A percentile compares a stretch with the other conserved stretches of the same genome.
These are phyloP conservation scores for Aspergillus hortae DNA, from an alignment of 2,329 filamentous ascomycete species.

Conservation along the genomic window DNA sequence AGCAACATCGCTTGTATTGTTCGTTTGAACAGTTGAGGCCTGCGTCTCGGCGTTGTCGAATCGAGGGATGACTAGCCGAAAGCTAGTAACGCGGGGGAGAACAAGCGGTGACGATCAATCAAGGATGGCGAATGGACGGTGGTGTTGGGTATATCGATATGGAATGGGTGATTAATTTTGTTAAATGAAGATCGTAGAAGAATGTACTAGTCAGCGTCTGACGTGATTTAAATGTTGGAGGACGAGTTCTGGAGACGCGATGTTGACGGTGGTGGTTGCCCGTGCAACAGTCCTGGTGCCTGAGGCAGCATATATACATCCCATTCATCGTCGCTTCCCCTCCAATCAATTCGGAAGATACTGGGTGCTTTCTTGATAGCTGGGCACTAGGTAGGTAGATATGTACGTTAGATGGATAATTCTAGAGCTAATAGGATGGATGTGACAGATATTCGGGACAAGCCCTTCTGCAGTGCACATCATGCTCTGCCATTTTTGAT, in stretches of 20 bases:
- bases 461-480: too few relatives aligned
- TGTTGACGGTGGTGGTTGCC: slow-evolving; percentile 19
- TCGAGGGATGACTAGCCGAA: slow-evolving; percentile 8
- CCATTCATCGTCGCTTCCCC: background rate
- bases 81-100: slow-evolving; percentile 8
- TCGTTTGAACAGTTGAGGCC: background rate
- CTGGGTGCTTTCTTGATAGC: too few relatives aligned
- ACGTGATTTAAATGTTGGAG: slow-evolving; percentile 2
- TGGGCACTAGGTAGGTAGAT: too few relatives aligned
- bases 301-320: slow-evolving; percentile 7
- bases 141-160: background rate
- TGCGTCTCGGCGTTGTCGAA: background rate
- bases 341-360: too few relatives aligned
- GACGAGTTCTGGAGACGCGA: slow-evolving; percentile 14
- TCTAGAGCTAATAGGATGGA: too few relatives aligned
- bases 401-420: too few relatives aligned
- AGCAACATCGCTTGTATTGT: background rate
- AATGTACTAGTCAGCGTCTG: background rate
- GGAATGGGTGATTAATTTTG: background rate
- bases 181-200: background rate
- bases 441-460: too few relatives aligned
- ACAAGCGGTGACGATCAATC: slow-evolving; percentile 1
- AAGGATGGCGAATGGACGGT: background rate
- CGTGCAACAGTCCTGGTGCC: slow-evolving; percentile 12
- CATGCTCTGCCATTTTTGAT: too few relatives aligned